These are phyloP conservation scores for Leishmania mexicana DNA, from an alignment of 208 protist species.

Conservation along the genomic window DNA sequence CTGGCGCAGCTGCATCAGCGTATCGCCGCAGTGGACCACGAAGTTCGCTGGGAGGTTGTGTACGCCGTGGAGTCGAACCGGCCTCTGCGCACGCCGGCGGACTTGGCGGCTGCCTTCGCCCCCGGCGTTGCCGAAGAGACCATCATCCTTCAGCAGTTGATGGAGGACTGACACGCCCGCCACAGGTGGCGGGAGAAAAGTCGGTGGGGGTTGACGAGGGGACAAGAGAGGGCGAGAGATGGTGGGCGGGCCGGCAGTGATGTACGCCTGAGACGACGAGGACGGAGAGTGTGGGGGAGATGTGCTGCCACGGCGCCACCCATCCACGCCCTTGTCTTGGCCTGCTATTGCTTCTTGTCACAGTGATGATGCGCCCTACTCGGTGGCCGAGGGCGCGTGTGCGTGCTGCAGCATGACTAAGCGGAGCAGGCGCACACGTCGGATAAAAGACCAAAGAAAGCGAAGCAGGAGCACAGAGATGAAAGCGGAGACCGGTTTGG, in stretches of 20 bases:
- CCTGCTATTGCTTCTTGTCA: background rate
- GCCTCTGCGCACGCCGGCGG: constrained; percentile 57
- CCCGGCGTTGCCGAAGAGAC: constrained; percentile 70
- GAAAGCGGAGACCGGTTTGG: background rate
- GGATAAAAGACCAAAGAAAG: background rate
- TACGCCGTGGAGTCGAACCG: constrained; percentile 55
- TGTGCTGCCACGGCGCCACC: background rate
- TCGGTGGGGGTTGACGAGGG: background rate
- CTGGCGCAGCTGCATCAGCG: constrained; percentile 16
- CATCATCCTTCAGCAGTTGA: constrained; percentile 76
- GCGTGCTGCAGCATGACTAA: background rate
- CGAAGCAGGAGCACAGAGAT: background rate
- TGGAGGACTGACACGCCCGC: constrained; percentile 31
- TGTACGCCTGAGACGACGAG: background rate
- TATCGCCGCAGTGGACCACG: constrained; percentile 24
- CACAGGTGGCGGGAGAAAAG: background rate
- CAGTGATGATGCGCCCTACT: background rate
- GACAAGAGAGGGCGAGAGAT: background rate
- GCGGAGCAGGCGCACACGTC: background rate
- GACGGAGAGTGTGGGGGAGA: background rate
- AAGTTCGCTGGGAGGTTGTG: constrained; percentile 59
- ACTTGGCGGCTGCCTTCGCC: constrained; percentile 53
- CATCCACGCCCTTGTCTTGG: background rate
- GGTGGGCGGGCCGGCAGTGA: background rate
- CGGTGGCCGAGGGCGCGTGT: background rate